Evolutionary conservation across 2,329 filamentous ascomycete genomes (phyloP).

Genomic region (Apiospora marii): DNA sequence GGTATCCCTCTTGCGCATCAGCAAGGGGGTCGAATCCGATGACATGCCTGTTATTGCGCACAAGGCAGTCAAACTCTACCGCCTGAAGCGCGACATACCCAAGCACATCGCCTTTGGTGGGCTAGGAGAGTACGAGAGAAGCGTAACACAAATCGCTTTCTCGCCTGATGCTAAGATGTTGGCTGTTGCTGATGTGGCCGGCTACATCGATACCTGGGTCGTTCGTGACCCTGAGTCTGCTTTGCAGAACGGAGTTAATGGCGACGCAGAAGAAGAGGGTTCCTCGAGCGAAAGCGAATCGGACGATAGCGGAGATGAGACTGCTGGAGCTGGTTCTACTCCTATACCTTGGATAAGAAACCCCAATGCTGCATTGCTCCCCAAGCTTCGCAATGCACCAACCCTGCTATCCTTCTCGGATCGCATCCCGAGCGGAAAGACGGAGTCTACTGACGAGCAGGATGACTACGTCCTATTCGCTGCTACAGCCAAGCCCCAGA

Average conservation of each 20-base stretch:
- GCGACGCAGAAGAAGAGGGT: conserved; percentile 40
- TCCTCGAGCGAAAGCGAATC: conserved; percentile 44
- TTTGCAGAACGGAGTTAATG: conserved; percentile 41
- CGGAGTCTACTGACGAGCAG: conserved; percentile 37
- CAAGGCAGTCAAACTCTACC: conserved; percentile 56
- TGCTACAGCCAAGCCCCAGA: conserved; percentile 64
- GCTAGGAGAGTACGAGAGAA: conserved; percentile 78
- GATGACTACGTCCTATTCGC: conserved; percentile 61
- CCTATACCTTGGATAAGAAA: conserved; percentile 74
- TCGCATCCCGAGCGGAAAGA: conserved; percentile 48
- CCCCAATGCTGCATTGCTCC: conserved; percentile 72
- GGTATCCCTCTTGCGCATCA: conserved; percentile 60
- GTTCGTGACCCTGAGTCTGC: conserved; percentile 63
- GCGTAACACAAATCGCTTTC: conserved; percentile 78
- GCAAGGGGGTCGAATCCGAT: conserved; percentile 40
- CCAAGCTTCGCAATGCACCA: conserved; percentile 70
- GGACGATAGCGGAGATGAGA: conserved; percentile 49
- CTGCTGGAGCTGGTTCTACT: conserved; percentile 52
- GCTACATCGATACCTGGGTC: conserved; percentile 88
- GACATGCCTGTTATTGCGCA: conserved; percentile 51
- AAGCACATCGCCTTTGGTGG: conserved; percentile 68
- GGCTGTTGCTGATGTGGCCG: conserved; percentile 81
- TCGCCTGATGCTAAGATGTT: conserved; percentile 82
- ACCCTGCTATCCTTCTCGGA: conserved; percentile 74
- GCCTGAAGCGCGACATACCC: conserved; percentile 61